Conservation (phyloP, 345 rosid genomes). For the Lumnitzera racemosa region DNA sequence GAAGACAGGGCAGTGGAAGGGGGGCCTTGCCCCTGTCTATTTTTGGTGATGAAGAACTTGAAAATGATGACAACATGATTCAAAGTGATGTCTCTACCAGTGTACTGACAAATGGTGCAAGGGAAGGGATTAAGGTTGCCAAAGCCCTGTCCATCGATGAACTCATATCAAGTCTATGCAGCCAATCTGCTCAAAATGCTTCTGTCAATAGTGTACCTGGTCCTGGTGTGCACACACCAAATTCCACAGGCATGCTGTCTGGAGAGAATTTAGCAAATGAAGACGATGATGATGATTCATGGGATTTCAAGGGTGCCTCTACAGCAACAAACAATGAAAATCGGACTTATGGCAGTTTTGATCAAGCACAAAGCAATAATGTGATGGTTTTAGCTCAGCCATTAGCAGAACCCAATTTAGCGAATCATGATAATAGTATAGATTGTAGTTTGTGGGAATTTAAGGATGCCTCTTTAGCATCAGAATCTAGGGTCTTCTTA, state of each 20-base stretch:
- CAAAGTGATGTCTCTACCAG: conserved; percentile 30
- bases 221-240: conserved; percentile 24
- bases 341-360: conserved; percentile 16
- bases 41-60: conserved; percentile 50
- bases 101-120: conserved; percentile 13
- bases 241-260: conserved; percentile 16
- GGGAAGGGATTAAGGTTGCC: conserved; percentile 22
- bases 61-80: conserved; percentile 29
- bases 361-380: conserved; percentile 24
- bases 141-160: conserved; percentile 46
- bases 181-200: conserved; percentile 42
- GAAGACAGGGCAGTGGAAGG: conserved; percentile 25
- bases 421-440: conserved; percentile 25
- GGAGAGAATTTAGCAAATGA: conserved; percentile 21
- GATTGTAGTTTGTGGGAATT: conserved; percentile 61
- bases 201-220: conserved; percentile 22
- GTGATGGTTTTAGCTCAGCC: conserved; percentile 17
- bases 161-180: conserved; percentile 72
- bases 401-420: conserved; percentile 18
- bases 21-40: conserved; percentile 59
- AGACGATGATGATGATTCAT: conserved; percentile 46
- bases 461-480: conserved; percentile 32
- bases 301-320: conserved; percentile 63
- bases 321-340: conserved; percentile 22
- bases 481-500: conserved; percentile 19